phyloP scores from a whole-genome alignment of 495 filamentous ascomycete genomes.

The Polyplosphaeria fusca region DNA sequence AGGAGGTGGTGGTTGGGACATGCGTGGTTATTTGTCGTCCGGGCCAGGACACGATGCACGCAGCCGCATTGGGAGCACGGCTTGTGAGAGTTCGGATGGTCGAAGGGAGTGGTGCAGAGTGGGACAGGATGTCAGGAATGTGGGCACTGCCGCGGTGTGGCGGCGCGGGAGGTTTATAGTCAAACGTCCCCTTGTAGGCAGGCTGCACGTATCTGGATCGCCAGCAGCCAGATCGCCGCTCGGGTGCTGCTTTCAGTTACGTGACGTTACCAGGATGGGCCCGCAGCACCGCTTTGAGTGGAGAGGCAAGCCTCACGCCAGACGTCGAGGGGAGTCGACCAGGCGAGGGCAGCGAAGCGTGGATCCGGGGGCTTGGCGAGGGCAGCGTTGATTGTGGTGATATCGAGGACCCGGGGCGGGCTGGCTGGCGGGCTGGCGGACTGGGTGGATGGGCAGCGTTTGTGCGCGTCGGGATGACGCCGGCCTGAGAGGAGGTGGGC shows the following conservation, averaged over 20 bases:
- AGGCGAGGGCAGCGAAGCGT: too few species aligned
- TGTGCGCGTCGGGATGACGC: slow-evolving; percentile 16
- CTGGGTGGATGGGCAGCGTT: too few species aligned
- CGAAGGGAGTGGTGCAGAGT: slow-evolving; percentile 29
- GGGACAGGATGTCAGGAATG: slow-evolving; percentile 32
- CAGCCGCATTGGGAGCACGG: slow-evolving; percentile 33
- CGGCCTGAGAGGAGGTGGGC: too few species aligned
- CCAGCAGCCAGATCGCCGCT: slow-evolving; percentile 29
- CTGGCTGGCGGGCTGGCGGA: too few species aligned
- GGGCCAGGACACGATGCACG: slow-evolving; percentile 33
- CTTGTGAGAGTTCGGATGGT: slow-evolving; percentile 26
- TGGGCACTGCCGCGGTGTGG: slow-evolving; percentile 31
- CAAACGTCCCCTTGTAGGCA: slow-evolving; percentile 18
- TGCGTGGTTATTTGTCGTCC: slow-evolving; percentile 39
- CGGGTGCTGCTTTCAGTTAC: slow-evolving; percentile 26
- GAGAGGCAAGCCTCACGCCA: slow-evolving; percentile 22
- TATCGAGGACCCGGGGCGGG: too few species aligned
- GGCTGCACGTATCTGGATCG: slow-evolving; percentile 31
- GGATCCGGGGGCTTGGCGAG: too few species aligned
- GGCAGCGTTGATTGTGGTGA: too few species aligned
- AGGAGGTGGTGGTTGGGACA: slow-evolving; percentile 42
- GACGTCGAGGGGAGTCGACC: too few species aligned
- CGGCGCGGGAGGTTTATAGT: slow-evolving; percentile 31
- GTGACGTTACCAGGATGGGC: slow-evolving; percentile 14
- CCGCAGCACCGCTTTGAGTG: slow-evolving; percentile 2